phyloP scores from a whole-genome alignment of 1,284 basidiomycete species.

The Fomitiporia mediterranea region DNA sequence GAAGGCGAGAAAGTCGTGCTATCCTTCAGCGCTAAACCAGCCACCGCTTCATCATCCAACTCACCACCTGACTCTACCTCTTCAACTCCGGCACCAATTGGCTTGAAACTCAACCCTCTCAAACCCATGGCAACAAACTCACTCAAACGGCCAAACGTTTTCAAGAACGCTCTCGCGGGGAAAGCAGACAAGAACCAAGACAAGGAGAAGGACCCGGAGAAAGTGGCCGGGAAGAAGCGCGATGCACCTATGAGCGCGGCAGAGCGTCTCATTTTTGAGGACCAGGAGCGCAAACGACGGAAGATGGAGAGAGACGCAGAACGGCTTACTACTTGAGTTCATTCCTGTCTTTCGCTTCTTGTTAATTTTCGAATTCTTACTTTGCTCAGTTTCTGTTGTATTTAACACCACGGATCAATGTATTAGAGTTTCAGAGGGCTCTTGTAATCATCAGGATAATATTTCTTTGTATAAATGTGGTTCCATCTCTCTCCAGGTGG shows the following conservation, averaged over 20 bases:
- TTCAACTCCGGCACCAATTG: neutral
- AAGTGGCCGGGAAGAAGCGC: constrained; percentile 38
- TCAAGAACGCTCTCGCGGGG: constrained; percentile 46
- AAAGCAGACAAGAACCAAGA: constrained; percentile 32
- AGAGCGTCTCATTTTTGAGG: constrained; percentile 83
- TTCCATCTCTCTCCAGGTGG: no score
- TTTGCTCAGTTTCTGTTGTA: neutral
- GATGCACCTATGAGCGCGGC: constrained; percentile 68
- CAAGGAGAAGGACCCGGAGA: constrained; percentile 30
- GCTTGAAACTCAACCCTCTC: constrained; percentile 41
- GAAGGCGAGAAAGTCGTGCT: constrained; percentile 74
- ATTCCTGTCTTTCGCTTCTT: neutral
- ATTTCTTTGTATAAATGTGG: no score
- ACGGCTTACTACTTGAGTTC: neutral
- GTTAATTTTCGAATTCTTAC: neutral
- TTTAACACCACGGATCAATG: no score
- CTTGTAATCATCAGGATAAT: no score
- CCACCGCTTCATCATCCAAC: constrained; percentile 30
- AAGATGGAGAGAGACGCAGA: constrained; percentile 54
- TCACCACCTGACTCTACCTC: constrained; percentile 14
- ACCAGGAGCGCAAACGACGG: constrained; percentile 77
- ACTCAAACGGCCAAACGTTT: constrained; percentile 69
- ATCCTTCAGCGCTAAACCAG: constrained; percentile 56
- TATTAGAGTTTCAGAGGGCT: no score
- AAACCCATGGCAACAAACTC: constrained; percentile 41